phyloP scores from a whole-genome alignment of 2,329 filamentous ascomycete genomes.

The Cytospora leucostoma region DNA sequence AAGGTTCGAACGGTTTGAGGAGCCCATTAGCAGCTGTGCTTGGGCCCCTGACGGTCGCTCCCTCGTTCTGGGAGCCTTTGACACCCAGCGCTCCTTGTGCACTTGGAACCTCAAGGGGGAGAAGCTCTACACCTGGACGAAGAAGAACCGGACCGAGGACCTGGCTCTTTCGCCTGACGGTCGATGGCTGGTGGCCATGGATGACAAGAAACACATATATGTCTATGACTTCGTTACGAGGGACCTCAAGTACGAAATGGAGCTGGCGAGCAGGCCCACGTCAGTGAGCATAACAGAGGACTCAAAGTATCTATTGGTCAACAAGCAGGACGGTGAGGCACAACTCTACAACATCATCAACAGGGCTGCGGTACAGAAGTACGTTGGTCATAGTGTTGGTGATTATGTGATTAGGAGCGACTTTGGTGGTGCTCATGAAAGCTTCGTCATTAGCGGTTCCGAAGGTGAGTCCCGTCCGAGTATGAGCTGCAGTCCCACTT shows the following conservation, averaged over 20 bases:
- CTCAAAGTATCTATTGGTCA: conserved; percentile 79
- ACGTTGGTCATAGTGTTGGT: conserved; percentile 73
- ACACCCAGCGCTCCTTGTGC: conserved; percentile 65
- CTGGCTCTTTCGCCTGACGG: conserved; percentile 82
- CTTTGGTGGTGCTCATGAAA: conserved; percentile 89
- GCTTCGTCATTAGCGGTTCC: conserved; percentile 88
- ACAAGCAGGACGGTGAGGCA: conserved; percentile 75
- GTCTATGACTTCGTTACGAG: conserved; percentile 80
- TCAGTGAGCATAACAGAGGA: conserved; percentile 81
- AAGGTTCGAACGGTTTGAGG: conserved; percentile 69
- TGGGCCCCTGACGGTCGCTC: conserved; percentile 79
- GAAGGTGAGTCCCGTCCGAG: conserved; percentile 63
- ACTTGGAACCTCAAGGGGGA: conserved; percentile 70
- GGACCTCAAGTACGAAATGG: conserved; percentile 73
- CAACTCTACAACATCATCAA: conserved; percentile 77
- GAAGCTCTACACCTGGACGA: conserved; percentile 65
- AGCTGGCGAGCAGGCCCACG: conserved; percentile 67
- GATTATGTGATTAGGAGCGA: conserved; percentile 77
- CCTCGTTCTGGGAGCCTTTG: conserved; percentile 79
- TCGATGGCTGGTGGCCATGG: conserved; percentile 75
- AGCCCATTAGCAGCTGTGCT: conserved; percentile 86
- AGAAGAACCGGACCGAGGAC: conserved; percentile 77
- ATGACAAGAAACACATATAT: conserved; percentile 68
- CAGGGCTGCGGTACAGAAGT: conserved; percentile 71
- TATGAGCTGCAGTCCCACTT: neutral